Evolutionary conservation across 2,329 filamentous ascomycete genomes (phyloP).

Genomic region (Colletotrichum kahawae): DNA sequence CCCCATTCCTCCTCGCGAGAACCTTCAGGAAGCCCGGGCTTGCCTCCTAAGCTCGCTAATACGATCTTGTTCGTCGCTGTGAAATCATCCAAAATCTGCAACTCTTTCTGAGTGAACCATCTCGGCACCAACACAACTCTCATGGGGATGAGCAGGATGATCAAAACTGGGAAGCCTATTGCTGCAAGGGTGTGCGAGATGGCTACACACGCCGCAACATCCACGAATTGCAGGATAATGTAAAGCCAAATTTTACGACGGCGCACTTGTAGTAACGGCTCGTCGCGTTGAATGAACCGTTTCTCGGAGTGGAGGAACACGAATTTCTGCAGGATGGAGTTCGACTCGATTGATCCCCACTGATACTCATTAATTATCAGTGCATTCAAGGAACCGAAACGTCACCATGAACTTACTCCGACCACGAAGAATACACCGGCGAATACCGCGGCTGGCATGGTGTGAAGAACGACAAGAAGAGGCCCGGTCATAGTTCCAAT

Average conservation of each 20-base stretch:
- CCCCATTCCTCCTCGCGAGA: slow-evolving; percentile 24
- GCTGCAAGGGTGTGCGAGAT: slow-evolving; percentile 65
- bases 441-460: slow-evolving; percentile 59
- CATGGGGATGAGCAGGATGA: slow-evolving; percentile 60
- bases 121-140: slow-evolving; percentile 53
- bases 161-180: slow-evolving; percentile 63
- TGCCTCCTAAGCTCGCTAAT: slow-evolving; percentile 56
- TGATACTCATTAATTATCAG: slow-evolving; percentile 13
- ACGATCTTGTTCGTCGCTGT: slow-evolving; percentile 59
- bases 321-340: slow-evolving; percentile 57
- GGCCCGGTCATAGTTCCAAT: slow-evolving; percentile 38
- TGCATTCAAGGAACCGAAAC: neutral
- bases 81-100: slow-evolving; percentile 55
- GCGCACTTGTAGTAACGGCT: slow-evolving; percentile 48
- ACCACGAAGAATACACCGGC: slow-evolving; percentile 64
- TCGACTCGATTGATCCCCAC: slow-evolving; percentile 54
- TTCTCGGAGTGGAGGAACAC: slow-evolving; percentile 38
- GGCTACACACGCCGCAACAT: slow-evolving; percentile 58
- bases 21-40: slow-evolving; percentile 42
- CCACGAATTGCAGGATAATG: slow-evolving; percentile 54
- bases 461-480: slow-evolving; percentile 55
- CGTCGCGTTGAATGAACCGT: slow-evolving; percentile 50
- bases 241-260: slow-evolving; percentile 53
- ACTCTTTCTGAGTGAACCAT: slow-evolving; percentile 53
- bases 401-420: slow-evolving; percentile 44